A percentile compares a stretch with the other conserved stretches of the same genome.
Conservation (phyloP, 2,329 filamentous ascomycete species). For the Trichoderma hamatum region DNA sequence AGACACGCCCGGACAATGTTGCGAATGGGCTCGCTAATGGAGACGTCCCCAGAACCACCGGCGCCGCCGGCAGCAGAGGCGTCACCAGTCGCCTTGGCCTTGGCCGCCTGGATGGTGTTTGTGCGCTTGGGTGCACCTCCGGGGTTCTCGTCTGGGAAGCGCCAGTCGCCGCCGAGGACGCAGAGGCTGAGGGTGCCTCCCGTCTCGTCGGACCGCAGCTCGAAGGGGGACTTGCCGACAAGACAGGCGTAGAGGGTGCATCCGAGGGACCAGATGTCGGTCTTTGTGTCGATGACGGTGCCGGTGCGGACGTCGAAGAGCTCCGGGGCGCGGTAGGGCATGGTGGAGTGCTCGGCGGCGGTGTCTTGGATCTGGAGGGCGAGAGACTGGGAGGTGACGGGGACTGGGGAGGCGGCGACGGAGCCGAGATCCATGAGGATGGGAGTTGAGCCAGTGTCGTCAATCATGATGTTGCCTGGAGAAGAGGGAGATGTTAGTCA, state of each 20-base stretch:
- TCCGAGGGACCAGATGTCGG: constrained; percentile 96
- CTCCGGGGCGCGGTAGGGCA: constrained; percentile 97
- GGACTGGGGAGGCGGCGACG: constrained; percentile 80
- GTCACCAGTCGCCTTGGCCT: constrained; percentile 35
- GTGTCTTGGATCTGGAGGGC: constrained; percentile 92
- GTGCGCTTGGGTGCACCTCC: constrained; percentile 52
- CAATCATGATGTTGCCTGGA: constrained; percentile 96
- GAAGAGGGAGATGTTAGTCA: background rate
- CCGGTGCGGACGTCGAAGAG: constrained; percentile 98
- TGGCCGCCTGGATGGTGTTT: constrained; percentile 45
- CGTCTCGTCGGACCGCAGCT: constrained; percentile 93
- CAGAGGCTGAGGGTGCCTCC: constrained; percentile 92
- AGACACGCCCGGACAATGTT: constrained; percentile 87
- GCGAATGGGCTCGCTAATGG: constrained; percentile 80
- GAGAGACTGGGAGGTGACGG: constrained; percentile 86
- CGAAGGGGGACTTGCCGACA: constrained; percentile 95
- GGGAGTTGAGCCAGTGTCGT: constrained; percentile 82
- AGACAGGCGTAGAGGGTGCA: constrained; percentile 98
- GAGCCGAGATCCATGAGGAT: constrained; percentile 98
- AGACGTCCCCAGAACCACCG: constrained; percentile 39
- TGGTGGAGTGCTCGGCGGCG: constrained; percentile 94
- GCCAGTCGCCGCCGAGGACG: constrained; percentile 91
- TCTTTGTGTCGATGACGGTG: constrained; percentile 88
- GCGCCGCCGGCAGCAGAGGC: constrained; percentile 32
- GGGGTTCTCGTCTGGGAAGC: constrained; percentile 86